Evolutionary conservation across 2,329 filamentous ascomycete species (phyloP).

Genomic region (Verticillium longisporum): DNA sequence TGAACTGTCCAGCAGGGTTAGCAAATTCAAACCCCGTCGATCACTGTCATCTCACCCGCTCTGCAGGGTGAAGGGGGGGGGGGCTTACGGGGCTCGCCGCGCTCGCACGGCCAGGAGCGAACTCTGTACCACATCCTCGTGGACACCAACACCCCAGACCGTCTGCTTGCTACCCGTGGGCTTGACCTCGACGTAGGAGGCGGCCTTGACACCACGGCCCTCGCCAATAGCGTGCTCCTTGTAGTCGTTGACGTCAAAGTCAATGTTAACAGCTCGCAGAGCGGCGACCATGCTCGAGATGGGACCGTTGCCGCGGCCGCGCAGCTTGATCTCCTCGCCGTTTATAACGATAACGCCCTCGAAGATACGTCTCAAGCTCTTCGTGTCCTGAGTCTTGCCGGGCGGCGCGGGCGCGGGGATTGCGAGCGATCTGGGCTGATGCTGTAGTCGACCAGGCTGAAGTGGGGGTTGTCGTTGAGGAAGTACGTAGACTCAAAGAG

Average conservation of each 20-base stretch:
- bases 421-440: constrained; percentile 77
- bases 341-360: constrained; percentile 80
- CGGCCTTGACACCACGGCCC: constrained; percentile 81
- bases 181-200: constrained; percentile 88
- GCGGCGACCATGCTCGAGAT: constrained; percentile 85
- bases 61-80: neutral
- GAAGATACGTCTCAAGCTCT: constrained; percentile 75
- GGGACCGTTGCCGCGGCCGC: constrained; percentile 80
- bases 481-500: constrained; percentile 90
- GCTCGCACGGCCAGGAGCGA: constrained; percentile 74
- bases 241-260: constrained; percentile 88
- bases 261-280: constrained; percentile 69
- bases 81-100: constrained; percentile 76
- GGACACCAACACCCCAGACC: constrained; percentile 87
- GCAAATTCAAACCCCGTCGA: constrained; percentile 1
- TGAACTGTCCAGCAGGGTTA: constrained; percentile 48
- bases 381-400: constrained; percentile 69
- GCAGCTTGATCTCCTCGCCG: constrained; percentile 68
- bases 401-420: constrained; percentile 63
- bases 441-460: constrained; percentile 84
- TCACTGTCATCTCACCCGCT: neutral
- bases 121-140: constrained; percentile 87
- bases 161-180: constrained; percentile 58
- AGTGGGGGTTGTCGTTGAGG: constrained; percentile 74
- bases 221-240: constrained; percentile 90